A percentile compares a stretch with the other conserved stretches of the same genome.
Evolutionary conservation across 495 filamentous ascomycete genomes (phyloP).

Genomic region (Aspergillus nanangensis): DNA sequence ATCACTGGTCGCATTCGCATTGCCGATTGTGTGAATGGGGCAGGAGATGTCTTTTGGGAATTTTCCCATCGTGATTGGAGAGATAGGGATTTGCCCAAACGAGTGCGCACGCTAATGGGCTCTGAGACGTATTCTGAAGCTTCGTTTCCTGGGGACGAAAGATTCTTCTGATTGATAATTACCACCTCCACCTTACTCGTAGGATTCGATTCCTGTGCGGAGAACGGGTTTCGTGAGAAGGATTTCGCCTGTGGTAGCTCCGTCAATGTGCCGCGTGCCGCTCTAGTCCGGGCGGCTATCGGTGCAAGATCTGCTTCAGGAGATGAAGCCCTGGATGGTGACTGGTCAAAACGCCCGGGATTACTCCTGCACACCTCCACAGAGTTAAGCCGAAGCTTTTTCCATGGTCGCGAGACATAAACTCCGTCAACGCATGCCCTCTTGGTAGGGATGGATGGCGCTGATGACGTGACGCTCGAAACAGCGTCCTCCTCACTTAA

Average conservation of each 20-base stretch:
- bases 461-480: conserved; percentile 32
- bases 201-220: no score
- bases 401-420: conserved; percentile 17
- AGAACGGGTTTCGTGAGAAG: background rate
- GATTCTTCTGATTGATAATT: conserved; percentile 26
- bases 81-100: background rate
- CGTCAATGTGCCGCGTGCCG: conserved; percentile 15
- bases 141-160: background rate
- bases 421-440: conserved; percentile 11
- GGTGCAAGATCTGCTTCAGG: conserved; percentile 10
- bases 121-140: background rate
- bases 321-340: background rate
- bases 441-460: conserved; percentile 24
- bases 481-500: conserved; percentile 10
- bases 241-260: conserved; percentile 14
- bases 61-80: background rate
- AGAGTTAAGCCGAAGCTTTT: conserved; percentile 20
- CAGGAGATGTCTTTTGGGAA: background rate
- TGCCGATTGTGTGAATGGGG: background rate
- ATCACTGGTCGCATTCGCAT: conserved; percentile 12
- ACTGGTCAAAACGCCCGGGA: background rate
- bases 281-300: conserved; percentile 18
- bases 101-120: conserved; percentile 5
- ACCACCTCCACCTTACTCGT: conserved; percentile 31
- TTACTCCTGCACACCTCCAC: background rate